Conservation (phyloP, 75 land plant genomes). For the Picea glauca region DNA sequence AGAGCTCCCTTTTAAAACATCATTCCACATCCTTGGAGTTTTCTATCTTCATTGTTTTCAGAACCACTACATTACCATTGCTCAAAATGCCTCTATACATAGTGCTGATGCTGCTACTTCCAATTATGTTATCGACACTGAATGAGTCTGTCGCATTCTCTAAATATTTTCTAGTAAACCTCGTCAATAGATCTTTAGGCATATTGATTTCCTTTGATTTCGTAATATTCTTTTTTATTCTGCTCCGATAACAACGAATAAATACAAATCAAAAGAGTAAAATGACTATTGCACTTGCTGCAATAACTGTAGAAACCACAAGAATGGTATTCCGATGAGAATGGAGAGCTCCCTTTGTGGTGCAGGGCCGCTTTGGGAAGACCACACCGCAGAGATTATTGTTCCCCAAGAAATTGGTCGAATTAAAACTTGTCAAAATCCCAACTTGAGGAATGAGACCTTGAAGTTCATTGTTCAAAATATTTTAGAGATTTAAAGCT, state of each 20-base stretch:
- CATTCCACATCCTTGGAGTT: background rate
- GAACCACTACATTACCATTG: background rate
- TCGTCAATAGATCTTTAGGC: background rate
- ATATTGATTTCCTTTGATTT: background rate
- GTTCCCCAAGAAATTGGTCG: slow-evolving; percentile 18
- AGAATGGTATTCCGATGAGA: background rate
- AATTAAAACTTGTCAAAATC: no score
- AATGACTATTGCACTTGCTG: background rate
- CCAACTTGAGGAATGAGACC: slow-evolving; percentile 35
- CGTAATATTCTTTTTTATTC: background rate
- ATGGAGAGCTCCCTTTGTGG: background rate
- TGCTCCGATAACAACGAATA: no score
- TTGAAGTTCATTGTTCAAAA: slow-evolving; percentile 33
- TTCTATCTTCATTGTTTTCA: slow-evolving; percentile 1
- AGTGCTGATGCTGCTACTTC: slow-evolving; percentile 12
- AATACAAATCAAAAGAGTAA: background rate
- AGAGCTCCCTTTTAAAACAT: slow-evolving; percentile 15
- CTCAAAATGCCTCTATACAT: slow-evolving; percentile 4
- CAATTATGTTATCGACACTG: slow-evolving; percentile 7
- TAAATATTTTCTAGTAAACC: background rate
- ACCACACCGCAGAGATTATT: slow-evolving; percentile 10
- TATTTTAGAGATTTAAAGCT: slow-evolving; percentile 29
- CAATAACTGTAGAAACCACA: background rate
- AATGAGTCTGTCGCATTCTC: slow-evolving; percentile 14
- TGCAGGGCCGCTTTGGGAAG: background rate